Evolutionary conservation across 129 eudicot species (phyloP), one percentile per base, ranked within the genome.

Genomic region (Pittosporum tobira): DNA sequence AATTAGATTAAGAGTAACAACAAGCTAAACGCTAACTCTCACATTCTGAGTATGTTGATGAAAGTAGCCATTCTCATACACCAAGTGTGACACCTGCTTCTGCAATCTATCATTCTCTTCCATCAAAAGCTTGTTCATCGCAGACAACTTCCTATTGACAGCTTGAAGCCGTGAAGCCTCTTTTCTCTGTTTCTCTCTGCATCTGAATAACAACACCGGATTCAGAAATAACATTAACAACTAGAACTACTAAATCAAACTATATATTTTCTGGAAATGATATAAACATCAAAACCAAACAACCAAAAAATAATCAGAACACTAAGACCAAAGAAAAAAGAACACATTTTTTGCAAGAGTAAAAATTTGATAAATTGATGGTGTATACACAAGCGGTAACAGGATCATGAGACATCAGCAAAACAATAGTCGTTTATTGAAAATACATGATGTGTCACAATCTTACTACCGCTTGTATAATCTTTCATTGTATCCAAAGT

Each of bases 21-120:
- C n/a, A n/a, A n/a, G n/a, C n/a, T n/a, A n/a, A n/a, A n/a, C n/a
- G n/a, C n/a, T n/a, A 31, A 61, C 4, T 58, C 84, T 65, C 53
- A 91, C 95, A 62, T 51, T 81, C 34, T 77, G 98, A 49, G 84
- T 71, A 58, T 83, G 87, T 65, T 83, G 94, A 59, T 95, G 94
- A 71, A 84, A 89, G 69, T 81, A 83, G n/a, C 94, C 88, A 51
- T 90, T 90, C 51, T 83, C 95, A 67, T 83, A 86, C 71, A 90
- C 97, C 49, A 90, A 75, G 16, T 90, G 97, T 0, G 97, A 85
- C 51, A 90, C 97, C 51, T 90, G 97, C 60, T 89, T 89, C 76
- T 89, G 97, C 79, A 89, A 73, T 62, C 97, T 81, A 71, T 89
- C 95, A 57, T 89, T 89, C 59, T 89, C 97, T 63, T 89, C 97